Percentiles rank a stretch among this genome's conserved stretches.
Evolutionary conservation across 2,329 filamentous ascomycete genomes (phyloP).

Genomic region (Didymella arachidicola): DNA sequence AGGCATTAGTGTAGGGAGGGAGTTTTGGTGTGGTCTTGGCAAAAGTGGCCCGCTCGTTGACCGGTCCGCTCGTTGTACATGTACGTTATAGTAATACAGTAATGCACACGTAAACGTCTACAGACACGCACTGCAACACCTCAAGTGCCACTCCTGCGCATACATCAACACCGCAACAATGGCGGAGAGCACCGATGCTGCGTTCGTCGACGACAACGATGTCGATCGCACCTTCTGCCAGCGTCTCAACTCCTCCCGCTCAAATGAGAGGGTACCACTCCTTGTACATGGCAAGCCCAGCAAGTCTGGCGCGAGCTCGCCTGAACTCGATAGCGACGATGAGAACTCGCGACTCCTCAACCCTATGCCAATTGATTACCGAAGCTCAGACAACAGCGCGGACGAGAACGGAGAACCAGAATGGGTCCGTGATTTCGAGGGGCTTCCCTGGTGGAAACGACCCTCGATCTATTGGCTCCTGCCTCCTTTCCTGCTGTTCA

Average conservation of each 20-base stretch:
- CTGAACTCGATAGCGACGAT: slow-evolving; percentile 23
- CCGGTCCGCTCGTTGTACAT: no score
- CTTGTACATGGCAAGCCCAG: slow-evolving; percentile 16
- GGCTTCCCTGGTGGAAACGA: slow-evolving; percentile 58
- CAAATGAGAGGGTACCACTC: slow-evolving; percentile 23
- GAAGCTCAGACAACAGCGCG: slow-evolving; percentile 20
- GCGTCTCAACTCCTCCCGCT: slow-evolving; percentile 22
- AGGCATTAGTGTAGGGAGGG: no score
- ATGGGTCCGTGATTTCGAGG: slow-evolving; percentile 50
- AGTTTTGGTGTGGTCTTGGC: no score
- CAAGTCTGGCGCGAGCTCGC: slow-evolving; percentile 29
- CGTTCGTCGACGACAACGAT: slow-evolving; percentile 42
- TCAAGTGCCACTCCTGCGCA: neutral
- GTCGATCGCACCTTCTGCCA: slow-evolving; percentile 36
- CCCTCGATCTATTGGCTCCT: slow-evolving; percentile 80
- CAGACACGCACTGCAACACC: slow-evolving; percentile 7
- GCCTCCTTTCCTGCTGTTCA: slow-evolving; percentile 79
- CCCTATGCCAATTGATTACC: slow-evolving; percentile 23
- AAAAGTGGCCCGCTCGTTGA: no score
- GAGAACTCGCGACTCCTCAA: slow-evolving; percentile 44
- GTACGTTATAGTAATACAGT: slow-evolving; percentile 19
- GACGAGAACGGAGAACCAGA: slow-evolving; percentile 26
- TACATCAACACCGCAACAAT: slow-evolving; percentile 18
- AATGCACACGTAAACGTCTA: slow-evolving; percentile 29
- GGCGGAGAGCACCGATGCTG: slow-evolving; percentile 38